Base-by-base conservation (phyloP, 2,329 filamentous ascomycete genomes). In the Alternaria burnsii region DNA sequence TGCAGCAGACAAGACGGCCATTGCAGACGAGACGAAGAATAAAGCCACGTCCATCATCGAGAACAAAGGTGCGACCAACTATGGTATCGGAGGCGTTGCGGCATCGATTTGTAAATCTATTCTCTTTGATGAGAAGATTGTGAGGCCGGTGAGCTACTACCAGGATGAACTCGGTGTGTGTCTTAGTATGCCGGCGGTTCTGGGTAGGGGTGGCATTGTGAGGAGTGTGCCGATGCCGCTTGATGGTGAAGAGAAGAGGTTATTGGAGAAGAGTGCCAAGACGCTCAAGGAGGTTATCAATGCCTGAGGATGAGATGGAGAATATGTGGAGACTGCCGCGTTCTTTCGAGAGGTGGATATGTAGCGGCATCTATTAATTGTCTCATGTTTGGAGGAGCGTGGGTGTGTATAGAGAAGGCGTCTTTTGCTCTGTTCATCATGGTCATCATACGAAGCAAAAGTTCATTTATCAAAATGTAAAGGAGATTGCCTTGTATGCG, bases 31-130 rank as follows among this genome's bases (percentile, higher is more conserved):
- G 8, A 65, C 61, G 4, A 68, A 60, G 36, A 66, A 65, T 3
- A 71, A 70, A 43, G 68, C 68, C 0, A 52, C 60, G 0, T 55
- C 16, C 16, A 68, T 71, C 5, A 70, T 68, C 7, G 55, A 66
- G 16, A 68, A 62, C 48, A 71, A 71, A 26, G 68, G 68, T 7
- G 63, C 64, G 1, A 71, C 68, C 0, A 70, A 71, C 24, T 70
- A 66, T 22, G 68, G 68, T 0, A 71, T 71, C 22, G 68, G 68
- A 0, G 68, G 63, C 5, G 68, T 71, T 1, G 62, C 58, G 2
- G 67, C 67, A 4, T 63, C 61, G 53, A 53, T 71, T 3, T 70
- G 67, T 22, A 67, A 61, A 40, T 60, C 52, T 7, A 58, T 71
- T 1, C 12, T 71, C 2, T 61, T 52, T 1, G 68, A 70, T 24